These are phyloP conservation scores for Solanum dulcamara DNA, from an alignment of 257 asterid genomes.

Conservation along the genomic window DNA sequence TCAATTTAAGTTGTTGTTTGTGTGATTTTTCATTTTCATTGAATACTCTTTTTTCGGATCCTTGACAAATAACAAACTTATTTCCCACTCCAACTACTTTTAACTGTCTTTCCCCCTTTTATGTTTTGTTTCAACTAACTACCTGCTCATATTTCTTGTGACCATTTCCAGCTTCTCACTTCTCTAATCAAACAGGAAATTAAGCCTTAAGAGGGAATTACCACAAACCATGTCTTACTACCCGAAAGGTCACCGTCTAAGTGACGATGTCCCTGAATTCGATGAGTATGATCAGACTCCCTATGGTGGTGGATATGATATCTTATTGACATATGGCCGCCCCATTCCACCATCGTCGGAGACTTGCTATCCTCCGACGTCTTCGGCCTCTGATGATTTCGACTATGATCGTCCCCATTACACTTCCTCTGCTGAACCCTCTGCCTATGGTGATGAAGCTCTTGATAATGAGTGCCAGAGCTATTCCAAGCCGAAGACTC, in stretches of 20 bases:
- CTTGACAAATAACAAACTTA: background rate
- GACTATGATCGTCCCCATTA: slow-evolving; percentile 78
- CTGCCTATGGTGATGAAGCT: slow-evolving; percentile 64
- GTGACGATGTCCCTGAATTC: slow-evolving; percentile 61
- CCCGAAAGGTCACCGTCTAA: slow-evolving; percentile 18
- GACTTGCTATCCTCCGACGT: slow-evolving; percentile 5
- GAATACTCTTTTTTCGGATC: too few relatives aligned
- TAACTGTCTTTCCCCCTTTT: background rate
- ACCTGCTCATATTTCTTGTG: background rate
- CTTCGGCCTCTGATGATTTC: slow-evolving; percentile 23
- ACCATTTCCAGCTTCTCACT: background rate
- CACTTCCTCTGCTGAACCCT: slow-evolving; percentile 57
- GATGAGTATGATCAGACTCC: slow-evolving; percentile 83
- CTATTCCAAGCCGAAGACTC: slow-evolving; percentile 53
- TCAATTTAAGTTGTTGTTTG: too few relatives aligned
- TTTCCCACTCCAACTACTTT: background rate
- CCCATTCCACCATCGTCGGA: slow-evolving; percentile 62
- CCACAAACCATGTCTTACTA: slow-evolving; percentile 3
- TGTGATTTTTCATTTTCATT: too few relatives aligned
- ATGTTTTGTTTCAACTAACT: background rate
- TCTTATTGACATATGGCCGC: slow-evolving; percentile 55
- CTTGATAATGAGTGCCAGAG: slow-evolving; percentile 77
- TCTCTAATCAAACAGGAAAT: background rate
- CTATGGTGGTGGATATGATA: slow-evolving; percentile 87
- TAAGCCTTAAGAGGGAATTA: too few relatives aligned